Conservation (phyloP, 768 basidiomycete species). For the Calocera cornea region DNA sequence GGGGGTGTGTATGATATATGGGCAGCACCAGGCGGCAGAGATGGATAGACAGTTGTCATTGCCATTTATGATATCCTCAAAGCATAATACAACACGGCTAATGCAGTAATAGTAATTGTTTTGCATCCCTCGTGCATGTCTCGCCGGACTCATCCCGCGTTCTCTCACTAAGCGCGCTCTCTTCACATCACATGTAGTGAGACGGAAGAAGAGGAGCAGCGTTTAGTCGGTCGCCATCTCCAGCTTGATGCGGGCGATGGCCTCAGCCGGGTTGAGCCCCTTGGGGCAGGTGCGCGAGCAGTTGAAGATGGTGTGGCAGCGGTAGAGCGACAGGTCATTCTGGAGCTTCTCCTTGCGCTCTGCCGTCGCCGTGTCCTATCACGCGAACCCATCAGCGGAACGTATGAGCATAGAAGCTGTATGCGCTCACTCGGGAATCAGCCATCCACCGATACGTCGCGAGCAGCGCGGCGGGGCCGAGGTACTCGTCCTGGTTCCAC, state of each 20-base stretch:
- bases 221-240: constrained; percentile 60
- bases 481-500: constrained; percentile 99
- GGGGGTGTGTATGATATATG: not conserved
- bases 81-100: constrained; percentile 1
- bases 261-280: constrained; percentile 83
- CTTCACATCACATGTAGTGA: not conserved
- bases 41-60: not conserved
- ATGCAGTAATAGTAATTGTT: not conserved
- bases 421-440: constrained; percentile 64
- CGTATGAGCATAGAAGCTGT: not conserved
- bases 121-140: not conserved
- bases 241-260: constrained; percentile 88
- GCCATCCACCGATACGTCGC: constrained; percentile 97
- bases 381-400: not conserved
- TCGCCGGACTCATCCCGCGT: not conserved
- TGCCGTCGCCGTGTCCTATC: constrained; percentile 63
- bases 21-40: not conserved
- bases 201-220: not conserved
- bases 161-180: not conserved
- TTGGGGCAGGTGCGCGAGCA: constrained; percentile 95
- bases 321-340: constrained; percentile 91
- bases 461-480: constrained; percentile 93
- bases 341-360: constrained; percentile 84
- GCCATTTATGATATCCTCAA: constrained; percentile 1
- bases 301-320: constrained; percentile 98